Evolutionary conservation across 257 asterid species (phyloP), one percentile per base, ranked within the genome.

Genomic region (Fraxinus cuspidata): DNA sequence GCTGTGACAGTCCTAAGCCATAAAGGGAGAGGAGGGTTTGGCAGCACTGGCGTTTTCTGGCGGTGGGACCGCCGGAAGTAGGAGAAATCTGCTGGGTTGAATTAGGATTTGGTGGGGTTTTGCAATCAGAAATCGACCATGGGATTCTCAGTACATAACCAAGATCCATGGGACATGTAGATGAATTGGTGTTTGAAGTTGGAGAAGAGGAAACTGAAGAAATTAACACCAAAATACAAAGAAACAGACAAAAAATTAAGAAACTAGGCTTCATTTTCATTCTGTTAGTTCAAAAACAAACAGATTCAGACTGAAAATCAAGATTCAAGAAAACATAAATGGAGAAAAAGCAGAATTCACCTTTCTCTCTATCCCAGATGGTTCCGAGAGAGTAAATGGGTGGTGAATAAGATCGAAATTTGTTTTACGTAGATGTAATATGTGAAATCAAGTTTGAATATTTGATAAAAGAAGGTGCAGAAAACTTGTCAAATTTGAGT

Each of bases 11-110:
- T 18, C 90, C 90, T 73, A 92, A 78, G 6, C 95, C 98, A 65
- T 51, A 85, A 71, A 92, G 92, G 53, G 96, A 87, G 80, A 91
- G 82, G 7, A 94, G 90, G 81, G 97, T 90, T 70, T 91, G 97
- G 74, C 97, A 91, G 71, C 98, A 94, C 32, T 83, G 63, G n/a
- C 42, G 81, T 73, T 32, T 77, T 15, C 67, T 73, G 18, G 80
- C 47, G 65, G 42, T 27, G 21, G 86, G 38, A 6, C 56, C 51
- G 32, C 23, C 74, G 82, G 83, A 38, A 66, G 49, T 80, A 78
- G 72, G 77, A 7, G 79, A n/a, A 72, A 72, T 40, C 77, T 56
- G 76, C 3, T 78, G 78, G 44, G 78, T 75, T 40, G 73, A 19
- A 74, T 53, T 67, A 9, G 88, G 70, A 60, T 74, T 77, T 8